phyloP scores from a whole-genome alignment of 306 rosid genomes.

The Trifolium dubium region DNA sequence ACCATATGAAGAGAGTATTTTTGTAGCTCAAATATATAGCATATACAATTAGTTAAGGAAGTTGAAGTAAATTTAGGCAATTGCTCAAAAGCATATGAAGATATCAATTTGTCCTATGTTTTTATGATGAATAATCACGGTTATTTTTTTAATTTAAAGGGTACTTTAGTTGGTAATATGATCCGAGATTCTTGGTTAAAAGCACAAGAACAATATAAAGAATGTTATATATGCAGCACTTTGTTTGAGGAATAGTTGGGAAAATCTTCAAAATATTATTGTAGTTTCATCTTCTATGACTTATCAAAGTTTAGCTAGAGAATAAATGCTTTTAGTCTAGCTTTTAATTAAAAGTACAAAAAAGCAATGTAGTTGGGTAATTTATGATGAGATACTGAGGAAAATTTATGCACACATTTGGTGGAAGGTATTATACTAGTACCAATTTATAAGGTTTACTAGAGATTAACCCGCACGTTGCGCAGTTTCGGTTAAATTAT shows the following conservation, averaged over 20 bases:
- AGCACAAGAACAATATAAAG: too few species aligned
- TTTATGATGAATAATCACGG: conserved; percentile 97
- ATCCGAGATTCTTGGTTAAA: too few species aligned
- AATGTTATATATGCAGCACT: too few species aligned
- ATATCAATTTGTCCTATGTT: conserved; percentile 63
- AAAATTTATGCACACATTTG: conserved; percentile 59
- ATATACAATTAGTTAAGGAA: conserved; percentile 72
- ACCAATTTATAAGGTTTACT: conserved; percentile 62
- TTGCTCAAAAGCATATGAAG: conserved; percentile 80
- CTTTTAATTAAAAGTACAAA: conserved; percentile 63
- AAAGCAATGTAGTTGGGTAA: conserved; percentile 74
- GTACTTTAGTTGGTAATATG: too few species aligned
- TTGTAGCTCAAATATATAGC: conserved; percentile 49
- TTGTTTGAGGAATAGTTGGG: conserved; percentile 91
- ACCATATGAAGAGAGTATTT: conserved; percentile 49
- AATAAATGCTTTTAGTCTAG: conserved; percentile 62
- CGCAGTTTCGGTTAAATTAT: too few species aligned
- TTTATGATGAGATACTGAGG: conserved; percentile 61
- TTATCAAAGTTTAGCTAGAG: conserved; percentile 48
- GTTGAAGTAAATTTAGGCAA: conserved; percentile 69
- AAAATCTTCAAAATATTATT: conserved; percentile 54
- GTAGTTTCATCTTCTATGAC: conserved; percentile 42
- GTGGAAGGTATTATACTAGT: conserved; percentile 71
- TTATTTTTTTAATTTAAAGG: conserved; percentile 67
- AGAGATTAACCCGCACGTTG: too few species aligned